Evolutionary conservation across 805 yeast species (phyloP), one percentile per base, ranked within the genome.

Genomic region (Yarrowia sp.): DNA sequence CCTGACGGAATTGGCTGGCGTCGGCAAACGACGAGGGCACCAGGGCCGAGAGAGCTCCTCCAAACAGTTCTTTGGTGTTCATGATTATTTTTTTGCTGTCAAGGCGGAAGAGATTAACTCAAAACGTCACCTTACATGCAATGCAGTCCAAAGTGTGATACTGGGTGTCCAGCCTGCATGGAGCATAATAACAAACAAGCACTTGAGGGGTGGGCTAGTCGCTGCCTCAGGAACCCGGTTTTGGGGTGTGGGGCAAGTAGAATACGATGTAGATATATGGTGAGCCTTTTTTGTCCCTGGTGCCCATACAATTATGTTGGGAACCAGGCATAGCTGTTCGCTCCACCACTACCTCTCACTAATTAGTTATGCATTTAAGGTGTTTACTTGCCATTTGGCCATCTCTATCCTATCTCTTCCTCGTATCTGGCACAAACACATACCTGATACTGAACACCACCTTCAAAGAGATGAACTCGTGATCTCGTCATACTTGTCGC

Each of bases 1-100:
- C 84, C 67, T 90, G 90, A 65, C 99, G 79, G 56, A 92, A 73
- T 38, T 79, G 74, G 1, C 96, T 88, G 0, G 92, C 97, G 74
- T 95, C 98, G 1, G 87, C 71, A 56, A 87, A 79, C 0, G 82
- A 83, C 1, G 69, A 65, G 0, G 97, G 96, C 5, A 92, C 66
- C 3, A 74, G 75, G 0, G 85, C 80, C 2, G 80, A 71, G 19
- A 92, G 81, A 0, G 96, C 95, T 0, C 98, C 98, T 0, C 98
- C 98, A 72, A 87, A 92, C 6, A 92, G 75, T 32, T 76, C 76
- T 58, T 68, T 41, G 30, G 40, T n/a, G 32, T 54, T 24, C 67
- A 62, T 66, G 35, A 24, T n/a, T 19, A n/a, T 22, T 40, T 44
- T 46, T 35, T 59, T 43, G 58, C 32, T 30, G 64, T 32, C 14